phyloP scores from a whole-genome alignment of 352 stramenopile species.

The Globisporangium spiculum region DNA sequence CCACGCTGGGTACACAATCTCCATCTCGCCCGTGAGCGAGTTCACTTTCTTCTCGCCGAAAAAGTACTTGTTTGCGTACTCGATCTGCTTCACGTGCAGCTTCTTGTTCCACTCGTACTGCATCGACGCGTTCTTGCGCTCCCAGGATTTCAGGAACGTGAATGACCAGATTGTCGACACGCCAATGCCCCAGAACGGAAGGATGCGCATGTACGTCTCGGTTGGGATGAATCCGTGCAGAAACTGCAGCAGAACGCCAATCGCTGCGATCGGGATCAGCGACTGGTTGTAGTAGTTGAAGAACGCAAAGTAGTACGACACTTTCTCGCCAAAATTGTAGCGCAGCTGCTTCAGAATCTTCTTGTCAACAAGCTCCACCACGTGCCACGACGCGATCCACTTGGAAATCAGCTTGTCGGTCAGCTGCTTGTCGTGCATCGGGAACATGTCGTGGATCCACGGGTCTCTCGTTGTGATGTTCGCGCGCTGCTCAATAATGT shows the following conservation, averaged over 20 bases:
- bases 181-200: slow-evolving; percentile 79
- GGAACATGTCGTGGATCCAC: slow-evolving; percentile 85
- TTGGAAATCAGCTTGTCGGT: slow-evolving; percentile 64
- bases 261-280: slow-evolving; percentile 67
- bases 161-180: slow-evolving; percentile 84
- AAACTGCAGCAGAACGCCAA: slow-evolving; percentile 60
- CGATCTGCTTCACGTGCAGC: slow-evolving; percentile 78
- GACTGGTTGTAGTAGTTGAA: slow-evolving; percentile 81
- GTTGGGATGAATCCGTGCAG: slow-evolving; percentile 52
- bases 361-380: slow-evolving; percentile 50
- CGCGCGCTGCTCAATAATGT: slow-evolving; percentile 76
- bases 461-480: slow-evolving; percentile 49
- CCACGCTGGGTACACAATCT: slow-evolving; percentile 69
- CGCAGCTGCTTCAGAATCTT: slow-evolving; percentile 65
- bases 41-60: slow-evolving; percentile 67
- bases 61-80: slow-evolving; percentile 83
- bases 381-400: slow-evolving; percentile 63
- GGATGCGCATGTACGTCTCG: slow-evolving; percentile 71
- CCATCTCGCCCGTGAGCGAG: slow-evolving; percentile 64
- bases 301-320: slow-evolving; percentile 87
- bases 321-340: slow-evolving; percentile 84
- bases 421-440: slow-evolving; percentile 72
- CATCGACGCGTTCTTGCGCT: slow-evolving; percentile 74
- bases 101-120: slow-evolving; percentile 83
- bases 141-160: slow-evolving; percentile 81